These are phyloP conservation scores for Rhizophora apiculata DNA, from an alignment of 345 rosid genomes.

Conservation along the genomic window DNA sequence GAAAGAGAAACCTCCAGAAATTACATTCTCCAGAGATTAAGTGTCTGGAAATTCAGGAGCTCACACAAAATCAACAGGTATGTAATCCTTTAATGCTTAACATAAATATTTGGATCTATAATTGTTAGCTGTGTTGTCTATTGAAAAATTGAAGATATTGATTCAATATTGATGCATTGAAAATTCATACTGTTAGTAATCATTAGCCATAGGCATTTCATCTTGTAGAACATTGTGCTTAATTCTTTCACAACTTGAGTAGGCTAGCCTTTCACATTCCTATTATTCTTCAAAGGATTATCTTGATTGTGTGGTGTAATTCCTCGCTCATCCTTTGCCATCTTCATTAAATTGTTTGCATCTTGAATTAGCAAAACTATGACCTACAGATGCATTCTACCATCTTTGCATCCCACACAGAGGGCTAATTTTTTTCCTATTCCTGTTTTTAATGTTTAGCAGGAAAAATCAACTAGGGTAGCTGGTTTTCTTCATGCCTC, in stretches of 20 bases:
- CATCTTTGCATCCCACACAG: background rate
- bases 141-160: background rate
- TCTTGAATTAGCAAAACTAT: background rate
- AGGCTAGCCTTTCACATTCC: background rate
- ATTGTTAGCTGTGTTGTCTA: slow-evolving; percentile 1
- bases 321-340: slow-evolving; percentile 2
- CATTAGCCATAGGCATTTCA: slow-evolving; percentile 1
- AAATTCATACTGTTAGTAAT: background rate
- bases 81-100: background rate
- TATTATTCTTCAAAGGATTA: background rate
- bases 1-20: slow-evolving; percentile 37
- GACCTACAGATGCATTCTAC: background rate
- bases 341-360: background rate
- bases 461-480: slow-evolving; percentile 15
- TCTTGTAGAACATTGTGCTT: background rate
- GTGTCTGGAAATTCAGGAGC: slow-evolving; percentile 21
- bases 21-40: slow-evolving; percentile 22
- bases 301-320: background rate
- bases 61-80: slow-evolving; percentile 22
- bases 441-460: background rate
- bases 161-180: background rate
- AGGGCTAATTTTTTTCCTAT: background rate
- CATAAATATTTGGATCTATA: slow-evolving; percentile 6
- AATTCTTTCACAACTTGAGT: background rate
- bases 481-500: slow-evolving; percentile 2